A percentile compares a stretch with the other conserved stretches of the same genome.
These are phyloP conservation scores for Petunia secreta DNA, from an alignment of 257 asterid genomes.

Conservation along the genomic window DNA sequence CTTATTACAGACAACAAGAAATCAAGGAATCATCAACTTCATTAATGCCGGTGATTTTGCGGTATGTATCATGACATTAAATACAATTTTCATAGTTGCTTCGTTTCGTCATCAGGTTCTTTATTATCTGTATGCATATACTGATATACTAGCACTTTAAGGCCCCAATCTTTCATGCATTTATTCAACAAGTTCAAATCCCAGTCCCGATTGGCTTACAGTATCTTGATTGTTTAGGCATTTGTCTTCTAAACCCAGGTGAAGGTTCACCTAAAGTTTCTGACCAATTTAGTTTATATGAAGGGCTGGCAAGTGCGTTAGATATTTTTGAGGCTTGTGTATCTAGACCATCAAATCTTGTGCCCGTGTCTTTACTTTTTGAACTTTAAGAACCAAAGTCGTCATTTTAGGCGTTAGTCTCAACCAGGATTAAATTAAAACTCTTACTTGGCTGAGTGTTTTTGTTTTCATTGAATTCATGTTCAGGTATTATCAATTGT, in stretches of 20 bases:
- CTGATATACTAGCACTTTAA: not conserved
- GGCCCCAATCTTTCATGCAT: not conserved
- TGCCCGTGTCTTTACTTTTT: not conserved
- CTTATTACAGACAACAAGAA: slow-evolving; percentile 68
- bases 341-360: not conserved
- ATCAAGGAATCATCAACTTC: slow-evolving; percentile 65
- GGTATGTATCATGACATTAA: slow-evolving; percentile 40
- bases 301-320: not conserved
- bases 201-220: not conserved
- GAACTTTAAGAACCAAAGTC: not conserved
- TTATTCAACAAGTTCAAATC: not conserved
- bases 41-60: slow-evolving; percentile 85
- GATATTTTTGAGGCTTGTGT: not conserved
- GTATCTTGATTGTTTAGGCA: not conserved
- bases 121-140: not conserved
- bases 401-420: slow-evolving; percentile 5
- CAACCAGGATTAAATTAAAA: not conserved
- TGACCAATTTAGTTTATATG: not conserved
- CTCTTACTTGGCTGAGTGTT: slow-evolving; percentile 14
- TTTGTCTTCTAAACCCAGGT: slow-evolving; percentile 17
- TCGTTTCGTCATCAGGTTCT: not conserved
- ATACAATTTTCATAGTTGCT: not conserved
- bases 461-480: slow-evolving; percentile 20
- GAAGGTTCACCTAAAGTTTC: not conserved
- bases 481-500: slow-evolving; percentile 69